Percentiles rank a stretch among this genome's conserved stretches.
phyloP scores from a whole-genome alignment of 2,329 filamentous ascomycete genomes.

The Diplodia seriata region DNA sequence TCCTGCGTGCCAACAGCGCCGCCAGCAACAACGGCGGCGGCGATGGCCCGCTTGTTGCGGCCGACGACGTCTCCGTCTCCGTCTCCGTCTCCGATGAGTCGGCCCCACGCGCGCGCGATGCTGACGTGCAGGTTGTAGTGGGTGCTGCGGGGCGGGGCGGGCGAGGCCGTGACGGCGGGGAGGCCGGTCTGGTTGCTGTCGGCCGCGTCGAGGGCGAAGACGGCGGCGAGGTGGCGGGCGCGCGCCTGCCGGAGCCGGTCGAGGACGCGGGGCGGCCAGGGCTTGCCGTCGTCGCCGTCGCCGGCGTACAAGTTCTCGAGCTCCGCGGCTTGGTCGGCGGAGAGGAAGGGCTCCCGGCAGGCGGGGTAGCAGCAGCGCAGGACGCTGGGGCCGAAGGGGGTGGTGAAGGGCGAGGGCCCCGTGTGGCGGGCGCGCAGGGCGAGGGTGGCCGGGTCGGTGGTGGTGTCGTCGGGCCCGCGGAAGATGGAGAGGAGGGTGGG shows the following conservation, averaged over 20 bases:
- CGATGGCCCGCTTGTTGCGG: not conserved
- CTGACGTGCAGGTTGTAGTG: constrained; percentile 42
- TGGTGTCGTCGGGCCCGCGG: constrained; percentile 33
- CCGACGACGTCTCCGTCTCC: not conserved
- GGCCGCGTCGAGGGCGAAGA: not conserved
- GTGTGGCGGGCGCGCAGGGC: constrained; percentile 29
- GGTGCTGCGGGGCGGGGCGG: constrained; percentile 38
- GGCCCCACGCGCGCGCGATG: constrained; percentile 41
- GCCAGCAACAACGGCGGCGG: constrained; percentile 6
- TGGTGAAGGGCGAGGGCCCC: constrained; percentile 39
- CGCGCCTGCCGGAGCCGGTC: constrained; percentile 36
- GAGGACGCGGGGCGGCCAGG: not conserved
- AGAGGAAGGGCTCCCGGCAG: not conserved
- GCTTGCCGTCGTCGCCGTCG: not conserved
- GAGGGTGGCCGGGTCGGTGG: constrained; percentile 30
- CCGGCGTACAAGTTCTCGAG: too few species aligned
- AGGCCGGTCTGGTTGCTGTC: too few species aligned
- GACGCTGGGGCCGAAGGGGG: constrained; percentile 29
- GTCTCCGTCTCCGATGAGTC: not conserved
- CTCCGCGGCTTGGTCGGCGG: too few species aligned
- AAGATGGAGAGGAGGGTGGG: constrained; percentile 42
- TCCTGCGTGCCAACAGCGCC: too few species aligned
- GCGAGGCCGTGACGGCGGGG: constrained; percentile 37
- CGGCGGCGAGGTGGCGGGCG: constrained; percentile 36
- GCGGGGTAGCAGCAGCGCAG: constrained; percentile 12